Conservation (phyloP, 2,329 filamentous ascomycete genomes). For the Karstenula rhodostoma region DNA sequence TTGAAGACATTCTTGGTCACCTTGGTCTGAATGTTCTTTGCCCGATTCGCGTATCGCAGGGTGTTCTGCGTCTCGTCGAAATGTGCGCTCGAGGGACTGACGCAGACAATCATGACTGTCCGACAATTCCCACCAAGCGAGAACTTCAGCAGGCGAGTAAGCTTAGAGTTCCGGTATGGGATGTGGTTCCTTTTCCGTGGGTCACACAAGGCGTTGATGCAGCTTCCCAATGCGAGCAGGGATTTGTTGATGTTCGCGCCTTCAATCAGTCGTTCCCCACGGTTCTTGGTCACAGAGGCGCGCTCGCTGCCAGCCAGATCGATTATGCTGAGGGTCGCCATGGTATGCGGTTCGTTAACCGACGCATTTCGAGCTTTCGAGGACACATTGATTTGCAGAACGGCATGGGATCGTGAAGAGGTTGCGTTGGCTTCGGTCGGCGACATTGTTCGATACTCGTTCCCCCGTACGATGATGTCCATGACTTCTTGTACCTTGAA, state of each 20-base stretch:
- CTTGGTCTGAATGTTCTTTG: conserved; percentile 99
- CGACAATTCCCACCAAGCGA: conserved; percentile 97
- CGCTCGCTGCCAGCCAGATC: conserved; percentile 95
- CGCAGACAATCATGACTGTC: conserved; percentile 99
- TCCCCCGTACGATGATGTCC: conserved; percentile 98
- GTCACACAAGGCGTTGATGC: conserved; percentile 98
- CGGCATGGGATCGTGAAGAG: conserved; percentile 94
- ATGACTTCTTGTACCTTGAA: conserved; percentile 80
- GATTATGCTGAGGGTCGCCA: conserved; percentile 98
- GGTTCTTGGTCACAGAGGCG: conserved; percentile 95
- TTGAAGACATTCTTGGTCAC: conserved; percentile 99
- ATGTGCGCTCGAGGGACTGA: conserved; percentile 94
- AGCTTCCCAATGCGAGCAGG: conserved; percentile 89
- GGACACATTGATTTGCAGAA: conserved; percentile 95
- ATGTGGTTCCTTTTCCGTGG: conserved; percentile 90
- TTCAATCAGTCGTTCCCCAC: conserved; percentile 88
- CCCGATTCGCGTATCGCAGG: conserved; percentile 92
- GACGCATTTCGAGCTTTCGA: conserved; percentile 93
- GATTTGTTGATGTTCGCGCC: conserved; percentile 99
- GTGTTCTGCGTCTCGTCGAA: conserved; percentile 99
- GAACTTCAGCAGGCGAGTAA: conserved; percentile 94
- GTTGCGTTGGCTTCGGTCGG: conserved; percentile 97
- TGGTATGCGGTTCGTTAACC: conserved; percentile 93
- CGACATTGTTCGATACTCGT: conserved; percentile 93
- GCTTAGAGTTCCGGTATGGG: conserved; percentile 96